Evolutionary conservation across 805 yeast species (phyloP).

Genomic region (Candida hispaniensis): DNA sequence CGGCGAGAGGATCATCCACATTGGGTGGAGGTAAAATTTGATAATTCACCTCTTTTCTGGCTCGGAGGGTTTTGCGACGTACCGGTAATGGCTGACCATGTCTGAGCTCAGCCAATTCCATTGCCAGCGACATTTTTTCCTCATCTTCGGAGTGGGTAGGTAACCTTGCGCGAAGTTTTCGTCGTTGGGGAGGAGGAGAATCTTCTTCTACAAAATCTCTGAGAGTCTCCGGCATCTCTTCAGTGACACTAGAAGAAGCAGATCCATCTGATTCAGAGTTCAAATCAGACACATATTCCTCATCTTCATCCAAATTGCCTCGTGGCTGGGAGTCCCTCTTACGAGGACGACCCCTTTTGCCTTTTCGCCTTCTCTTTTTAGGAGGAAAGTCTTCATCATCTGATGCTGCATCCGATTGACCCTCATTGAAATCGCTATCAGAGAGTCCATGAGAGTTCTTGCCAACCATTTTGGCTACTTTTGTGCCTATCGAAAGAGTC

Average conservation of each 20-base stretch:
- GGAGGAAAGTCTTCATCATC: no score
- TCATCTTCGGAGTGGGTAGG: constrained; percentile 18
- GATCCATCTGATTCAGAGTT: constrained; percentile 3
- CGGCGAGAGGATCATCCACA: constrained; percentile 28
- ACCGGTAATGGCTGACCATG: constrained; percentile 39
- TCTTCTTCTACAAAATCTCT: constrained; percentile 13
- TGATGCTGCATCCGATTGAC: no score
- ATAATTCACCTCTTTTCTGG: constrained; percentile 66
- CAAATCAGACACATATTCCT: constrained; percentile 4
- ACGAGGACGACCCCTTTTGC: no score
- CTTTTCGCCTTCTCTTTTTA: no score
- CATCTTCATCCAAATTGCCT: constrained; percentile 11
- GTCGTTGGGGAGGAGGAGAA: constrained; percentile 9
- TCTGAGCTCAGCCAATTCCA: constrained; percentile 22
- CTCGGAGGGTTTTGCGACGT: constrained; percentile 37
- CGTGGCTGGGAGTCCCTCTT: no score
- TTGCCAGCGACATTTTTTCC: constrained; percentile 14
- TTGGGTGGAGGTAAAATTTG: constrained; percentile 70
- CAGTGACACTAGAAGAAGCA: constrained; percentile 9
- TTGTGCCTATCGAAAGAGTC: constrained; percentile 19
- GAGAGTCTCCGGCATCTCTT: constrained; percentile 7
- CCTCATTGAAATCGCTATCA: no score
- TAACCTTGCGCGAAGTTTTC: constrained; percentile 1
- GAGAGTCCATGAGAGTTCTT: no score
- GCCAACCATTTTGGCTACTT: constrained; percentile 15